These are phyloP conservation scores for Yamadazyma triangularis DNA, from an alignment of 1,139 yeast species.

Conservation along the genomic window DNA sequence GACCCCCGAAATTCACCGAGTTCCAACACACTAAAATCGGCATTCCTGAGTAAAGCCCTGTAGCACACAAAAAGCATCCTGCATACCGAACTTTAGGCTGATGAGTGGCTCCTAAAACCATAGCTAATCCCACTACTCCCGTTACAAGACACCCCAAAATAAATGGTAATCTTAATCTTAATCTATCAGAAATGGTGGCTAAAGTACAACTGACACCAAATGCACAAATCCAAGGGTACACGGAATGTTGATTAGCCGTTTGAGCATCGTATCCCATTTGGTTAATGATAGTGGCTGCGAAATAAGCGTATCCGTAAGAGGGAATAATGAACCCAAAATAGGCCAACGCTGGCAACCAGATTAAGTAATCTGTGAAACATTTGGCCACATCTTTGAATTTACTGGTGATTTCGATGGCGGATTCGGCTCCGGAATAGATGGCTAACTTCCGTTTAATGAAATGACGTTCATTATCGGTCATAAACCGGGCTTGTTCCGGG, in stretches of 20 bases:
- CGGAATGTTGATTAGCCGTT: conserved; percentile 54
- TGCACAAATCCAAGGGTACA: conserved; percentile 69
- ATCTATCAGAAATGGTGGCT: conserved; percentile 47
- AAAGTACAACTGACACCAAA: conserved; percentile 49
- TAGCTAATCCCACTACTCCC: conserved; percentile 53
- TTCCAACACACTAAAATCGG: conserved; percentile 73
- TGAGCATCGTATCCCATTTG: conserved; percentile 57
- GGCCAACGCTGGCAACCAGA: conserved; percentile 55
- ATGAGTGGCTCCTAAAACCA: conserved; percentile 39
- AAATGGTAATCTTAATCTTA: conserved; percentile 45
- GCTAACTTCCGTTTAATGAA: conserved; percentile 54
- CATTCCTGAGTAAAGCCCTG: conserved; percentile 70
- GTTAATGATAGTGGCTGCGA: conserved; percentile 59
- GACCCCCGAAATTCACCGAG: conserved; percentile 65
- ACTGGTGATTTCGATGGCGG: conserved; percentile 49
- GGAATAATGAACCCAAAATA: conserved; percentile 65
- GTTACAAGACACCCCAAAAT: conserved; percentile 35
- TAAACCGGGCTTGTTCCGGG: conserved; percentile 51
- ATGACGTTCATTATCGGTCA: conserved; percentile 41
- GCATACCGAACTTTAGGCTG: conserved; percentile 51
- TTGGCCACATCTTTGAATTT: conserved; percentile 34
- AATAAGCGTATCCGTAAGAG: conserved; percentile 68
- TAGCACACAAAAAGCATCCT: conserved; percentile 64
- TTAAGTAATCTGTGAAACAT: conserved; percentile 43
- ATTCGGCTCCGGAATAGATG: conserved; percentile 45